These are phyloP conservation scores for Pythium guiyangense DNA, from an alignment of 352 stramenopile genomes.

Conservation along the genomic window DNA sequence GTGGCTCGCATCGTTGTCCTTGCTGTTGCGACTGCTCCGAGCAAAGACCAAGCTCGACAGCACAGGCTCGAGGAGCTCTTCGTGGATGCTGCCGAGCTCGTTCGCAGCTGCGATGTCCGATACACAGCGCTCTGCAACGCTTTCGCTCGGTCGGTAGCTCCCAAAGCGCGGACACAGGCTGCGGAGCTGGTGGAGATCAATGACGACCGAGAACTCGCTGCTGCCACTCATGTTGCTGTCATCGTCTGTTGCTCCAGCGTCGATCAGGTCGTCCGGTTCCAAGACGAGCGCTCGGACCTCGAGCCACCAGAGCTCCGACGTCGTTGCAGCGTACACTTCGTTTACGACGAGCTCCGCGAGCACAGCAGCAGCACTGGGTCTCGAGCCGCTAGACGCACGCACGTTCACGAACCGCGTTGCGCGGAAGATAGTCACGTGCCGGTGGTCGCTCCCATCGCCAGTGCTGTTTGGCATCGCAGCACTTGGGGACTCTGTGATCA, in stretches of 20 bases:
- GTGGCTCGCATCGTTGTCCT: background rate
- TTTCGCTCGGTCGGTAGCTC: constrained; percentile 52
- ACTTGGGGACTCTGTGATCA: constrained; percentile 37
- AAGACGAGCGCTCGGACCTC: constrained; percentile 37
- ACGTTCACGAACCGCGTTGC: constrained; percentile 32
- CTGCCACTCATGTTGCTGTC: no score
- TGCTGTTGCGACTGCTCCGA: constrained; percentile 1
- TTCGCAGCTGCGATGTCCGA: constrained; percentile 4
- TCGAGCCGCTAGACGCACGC: background rate
- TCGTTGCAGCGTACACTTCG: constrained; percentile 43
- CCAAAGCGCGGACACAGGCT: constrained; percentile 31
- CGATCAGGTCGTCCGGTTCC: constrained; percentile 7
- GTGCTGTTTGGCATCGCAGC: constrained; percentile 3
- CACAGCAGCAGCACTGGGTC: background rate
- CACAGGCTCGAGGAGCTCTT: constrained; percentile 40
- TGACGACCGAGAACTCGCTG: constrained; percentile 12
- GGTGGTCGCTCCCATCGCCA: constrained; percentile 13
- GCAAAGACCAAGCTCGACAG: constrained; percentile 24
- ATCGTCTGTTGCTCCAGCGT: background rate
- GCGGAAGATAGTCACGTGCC: constrained; percentile 40
- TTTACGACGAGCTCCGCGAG: constrained; percentile 42
- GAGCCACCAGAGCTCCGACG: constrained; percentile 61
- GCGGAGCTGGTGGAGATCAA: constrained; percentile 37
- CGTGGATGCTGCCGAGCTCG: constrained; percentile 48
- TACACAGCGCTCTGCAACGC: constrained; percentile 2